phyloP scores from a whole-genome alignment of 768 basidiomycete genomes.

The Macrolepiota albuminosa region DNA sequence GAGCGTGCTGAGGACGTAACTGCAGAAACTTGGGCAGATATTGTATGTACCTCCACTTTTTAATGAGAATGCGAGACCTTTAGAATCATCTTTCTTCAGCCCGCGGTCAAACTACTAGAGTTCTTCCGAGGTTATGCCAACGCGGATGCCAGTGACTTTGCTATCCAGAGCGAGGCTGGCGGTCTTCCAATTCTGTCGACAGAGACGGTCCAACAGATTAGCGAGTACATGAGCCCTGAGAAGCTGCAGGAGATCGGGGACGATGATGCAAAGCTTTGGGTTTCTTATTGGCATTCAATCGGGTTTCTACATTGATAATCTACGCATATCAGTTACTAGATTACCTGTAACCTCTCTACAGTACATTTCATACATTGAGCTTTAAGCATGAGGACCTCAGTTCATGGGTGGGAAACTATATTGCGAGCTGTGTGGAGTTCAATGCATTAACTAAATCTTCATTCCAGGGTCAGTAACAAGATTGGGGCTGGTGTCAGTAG shows the following conservation, averaged over 20 bases:
- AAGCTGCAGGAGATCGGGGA: neutral
- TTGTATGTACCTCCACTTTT: neutral
- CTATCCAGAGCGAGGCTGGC: neutral
- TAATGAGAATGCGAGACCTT: neutral
- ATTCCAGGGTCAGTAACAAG: slow-evolving; percentile 10
- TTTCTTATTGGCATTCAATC: slow-evolving; percentile 4
- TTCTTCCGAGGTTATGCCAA: slow-evolving; percentile 24
- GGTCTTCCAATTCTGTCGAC: slow-evolving; percentile 8
- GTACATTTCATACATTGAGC: neutral
- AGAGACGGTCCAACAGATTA: neutral
- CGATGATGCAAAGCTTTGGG: slow-evolving; percentile 7
- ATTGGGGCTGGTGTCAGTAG: slow-evolving; percentile 26
- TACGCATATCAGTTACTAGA: neutral
- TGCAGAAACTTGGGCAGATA: neutral
- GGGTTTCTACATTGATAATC: neutral
- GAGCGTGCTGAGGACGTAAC: neutral
- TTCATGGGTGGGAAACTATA: neutral
- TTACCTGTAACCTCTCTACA: neutral
- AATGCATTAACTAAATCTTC: slow-evolving; percentile 14
- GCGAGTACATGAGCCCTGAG: neutral
- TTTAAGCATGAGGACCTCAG: neutral
- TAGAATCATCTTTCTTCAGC: slow-evolving; percentile 15
- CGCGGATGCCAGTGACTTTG: slow-evolving; percentile 2
- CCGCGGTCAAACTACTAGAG: slow-evolving; percentile 29
- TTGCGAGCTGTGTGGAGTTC: neutral